These are phyloP conservation scores for Hymenoscyphus occultus DNA, from an alignment of 2,329 filamentous ascomycete genomes.

Conservation along the genomic window DNA sequence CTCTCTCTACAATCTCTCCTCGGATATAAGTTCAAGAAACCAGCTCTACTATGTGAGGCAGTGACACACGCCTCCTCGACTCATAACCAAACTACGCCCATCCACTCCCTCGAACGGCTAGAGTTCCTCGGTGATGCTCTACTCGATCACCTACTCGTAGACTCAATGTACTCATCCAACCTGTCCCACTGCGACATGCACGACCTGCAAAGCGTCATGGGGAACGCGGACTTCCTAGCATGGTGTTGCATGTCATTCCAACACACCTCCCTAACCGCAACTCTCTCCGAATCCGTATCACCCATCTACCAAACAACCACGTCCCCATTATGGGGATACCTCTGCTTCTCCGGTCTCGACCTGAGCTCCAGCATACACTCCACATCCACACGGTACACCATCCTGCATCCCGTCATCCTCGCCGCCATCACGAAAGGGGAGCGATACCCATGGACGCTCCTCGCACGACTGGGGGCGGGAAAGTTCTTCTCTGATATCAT, in stretches of 20 bases:
- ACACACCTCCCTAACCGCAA: slow-evolving; percentile 27
- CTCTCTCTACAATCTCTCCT: slow-evolving; percentile 60
- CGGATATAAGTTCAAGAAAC: slow-evolving; percentile 68
- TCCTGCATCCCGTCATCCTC: slow-evolving; percentile 48
- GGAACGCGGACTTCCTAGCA: slow-evolving; percentile 76
- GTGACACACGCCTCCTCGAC: slow-evolving; percentile 68
- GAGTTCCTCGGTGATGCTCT: slow-evolving; percentile 88
- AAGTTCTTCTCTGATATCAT: slow-evolving; percentile 85
- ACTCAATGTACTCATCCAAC: slow-evolving; percentile 48
- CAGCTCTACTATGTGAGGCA: slow-evolving; percentile 69
- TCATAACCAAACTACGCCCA: slow-evolving; percentile 34
- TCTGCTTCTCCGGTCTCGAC: slow-evolving; percentile 55
- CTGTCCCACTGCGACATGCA: slow-evolving; percentile 66
- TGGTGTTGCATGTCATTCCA: slow-evolving; percentile 66
- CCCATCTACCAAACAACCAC: slow-evolving; percentile 13
- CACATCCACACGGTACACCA: slow-evolving; percentile 27
- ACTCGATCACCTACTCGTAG: slow-evolving; percentile 73
- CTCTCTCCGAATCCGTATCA: slow-evolving; percentile 20
- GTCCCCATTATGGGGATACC: slow-evolving; percentile 61
- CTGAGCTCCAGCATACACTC: slow-evolving; percentile 46
- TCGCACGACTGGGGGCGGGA: slow-evolving; percentile 61
- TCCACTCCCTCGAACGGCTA: slow-evolving; percentile 64
- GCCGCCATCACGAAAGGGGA: slow-evolving; percentile 47
- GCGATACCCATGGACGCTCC: slow-evolving; percentile 72
- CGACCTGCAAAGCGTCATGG: slow-evolving; percentile 68